phyloP scores from a whole-genome alignment of 805 yeast species.

The Starmera caribaea region DNA sequence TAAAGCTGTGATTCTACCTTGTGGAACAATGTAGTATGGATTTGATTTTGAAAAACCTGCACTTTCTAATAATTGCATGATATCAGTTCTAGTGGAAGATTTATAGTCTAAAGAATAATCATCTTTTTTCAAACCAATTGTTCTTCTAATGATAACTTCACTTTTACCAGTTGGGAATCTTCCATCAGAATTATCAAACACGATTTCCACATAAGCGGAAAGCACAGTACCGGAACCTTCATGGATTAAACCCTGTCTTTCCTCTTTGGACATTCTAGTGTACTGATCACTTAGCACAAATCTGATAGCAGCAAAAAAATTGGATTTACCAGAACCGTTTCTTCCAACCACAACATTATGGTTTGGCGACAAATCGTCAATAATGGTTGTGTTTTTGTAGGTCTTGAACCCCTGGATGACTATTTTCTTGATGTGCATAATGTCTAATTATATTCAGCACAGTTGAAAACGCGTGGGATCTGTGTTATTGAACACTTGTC shows the following conservation, averaged over 20 bases:
- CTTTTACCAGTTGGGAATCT: conserved; percentile 48
- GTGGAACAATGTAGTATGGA: conserved; percentile 95
- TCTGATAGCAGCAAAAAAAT: conserved; percentile 89
- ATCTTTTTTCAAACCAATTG: conserved; percentile 89
- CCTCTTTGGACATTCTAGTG: conserved; percentile 75
- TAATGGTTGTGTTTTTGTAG: conserved; percentile 71
- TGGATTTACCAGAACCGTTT: conserved; percentile 95
- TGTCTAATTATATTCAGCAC: background rate
- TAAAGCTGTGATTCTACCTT: conserved; percentile 80
- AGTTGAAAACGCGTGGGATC: too few species aligned
- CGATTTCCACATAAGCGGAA: conserved; percentile 88
- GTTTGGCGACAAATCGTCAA: conserved; percentile 69
- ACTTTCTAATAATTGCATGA: conserved; percentile 73
- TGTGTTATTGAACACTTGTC: background rate
- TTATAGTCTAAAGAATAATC: conserved; percentile 80
- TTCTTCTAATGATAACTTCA: conserved; percentile 71
- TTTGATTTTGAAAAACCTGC: conserved; percentile 89
- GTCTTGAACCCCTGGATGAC: conserved; percentile 90
- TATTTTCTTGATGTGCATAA: conserved; percentile 40
- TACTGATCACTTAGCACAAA: conserved; percentile 89
- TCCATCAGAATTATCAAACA: conserved; percentile 71
- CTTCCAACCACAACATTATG: conserved; percentile 86
- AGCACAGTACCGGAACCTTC: conserved; percentile 86
- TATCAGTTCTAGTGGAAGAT: conserved; percentile 69
- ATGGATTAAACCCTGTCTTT: conserved; percentile 77